Evolutionary conservation across 352 stramenopile species (phyloP).

Genomic region (Phytophthora meadii): DNA sequence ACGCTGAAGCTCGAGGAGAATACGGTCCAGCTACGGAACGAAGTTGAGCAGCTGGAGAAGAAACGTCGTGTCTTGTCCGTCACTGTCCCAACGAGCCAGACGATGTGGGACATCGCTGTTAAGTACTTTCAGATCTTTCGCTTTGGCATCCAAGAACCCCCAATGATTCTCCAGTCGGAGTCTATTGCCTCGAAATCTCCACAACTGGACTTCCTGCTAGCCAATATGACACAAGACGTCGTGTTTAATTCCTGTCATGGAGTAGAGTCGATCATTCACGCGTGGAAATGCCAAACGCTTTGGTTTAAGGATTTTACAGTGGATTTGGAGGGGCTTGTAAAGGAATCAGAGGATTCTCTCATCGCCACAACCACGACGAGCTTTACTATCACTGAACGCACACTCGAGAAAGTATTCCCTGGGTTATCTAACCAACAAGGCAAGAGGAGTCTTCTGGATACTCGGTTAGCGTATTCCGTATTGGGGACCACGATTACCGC

Average conservation of each 20-base stretch:
- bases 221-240: conserved; percentile 6
- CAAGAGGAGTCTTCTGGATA: not conserved
- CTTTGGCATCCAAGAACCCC: conserved; percentile 1
- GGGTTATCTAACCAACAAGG: not conserved
- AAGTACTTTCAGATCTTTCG: conserved; percentile 16
- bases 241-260: not conserved
- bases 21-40: not conserved
- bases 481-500: not conserved
- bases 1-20: conserved; percentile 5
- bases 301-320: conserved; percentile 7
- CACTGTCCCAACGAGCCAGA: not conserved
- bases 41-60: conserved; percentile 6
- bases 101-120: conserved; percentile 5
- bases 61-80: not conserved
- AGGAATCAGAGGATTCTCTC: not conserved
- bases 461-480: not conserved
- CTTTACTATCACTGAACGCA: conserved; percentile 9
- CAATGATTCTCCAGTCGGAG: not conserved
- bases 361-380: conserved; percentile 11
- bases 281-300: not conserved
- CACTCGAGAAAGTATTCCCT: conserved; percentile 5
- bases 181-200: not conserved
- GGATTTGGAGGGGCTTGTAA: conserved; percentile 5
- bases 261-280: not conserved
- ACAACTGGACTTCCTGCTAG: conserved; percentile 2